Percentiles rank a stretch among this genome's conserved stretches.
Conservation (phyloP, 2,329 filamentous ascomycete genomes). For the Alternaria triticimaculans region DNA sequence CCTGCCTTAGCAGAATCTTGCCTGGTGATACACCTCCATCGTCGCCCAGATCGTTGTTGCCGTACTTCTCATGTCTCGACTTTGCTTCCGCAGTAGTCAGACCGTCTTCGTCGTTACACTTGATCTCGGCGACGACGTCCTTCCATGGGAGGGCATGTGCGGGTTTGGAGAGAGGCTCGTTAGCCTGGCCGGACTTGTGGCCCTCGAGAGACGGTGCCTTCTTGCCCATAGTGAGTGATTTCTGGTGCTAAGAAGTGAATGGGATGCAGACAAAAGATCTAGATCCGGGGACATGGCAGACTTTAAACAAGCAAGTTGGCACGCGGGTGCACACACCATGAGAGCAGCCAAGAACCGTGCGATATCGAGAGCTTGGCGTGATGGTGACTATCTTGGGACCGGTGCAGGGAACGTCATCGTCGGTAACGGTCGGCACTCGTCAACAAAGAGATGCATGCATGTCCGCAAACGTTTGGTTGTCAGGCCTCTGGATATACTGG, state of each 20-base stretch:
- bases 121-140: constrained; percentile 62
- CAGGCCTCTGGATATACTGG: constrained; percentile 5
- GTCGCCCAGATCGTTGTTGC: constrained; percentile 74
- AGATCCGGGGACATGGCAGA: constrained; percentile 34
- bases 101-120: constrained; percentile 71
- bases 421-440: constrained; percentile 27
- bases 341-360: constrained; percentile 38
- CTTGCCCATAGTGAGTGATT: constrained; percentile 45
- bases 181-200: constrained; percentile 55
- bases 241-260: constrained; percentile 32
- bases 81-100: constrained; percentile 66
- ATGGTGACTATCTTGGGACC: constrained; percentile 35
- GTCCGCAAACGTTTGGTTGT: constrained; percentile 11
- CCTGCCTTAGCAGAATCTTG: constrained; percentile 75
- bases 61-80: constrained; percentile 55
- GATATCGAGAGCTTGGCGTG: constrained; percentile 37
- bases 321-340: constrained; percentile 30
- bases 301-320: constrained; percentile 37
- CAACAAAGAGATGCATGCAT: constrained; percentile 23
- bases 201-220: constrained; percentile 45
- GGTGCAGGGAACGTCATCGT: constrained; percentile 33
- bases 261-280: constrained; percentile 35
- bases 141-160: constrained; percentile 67
- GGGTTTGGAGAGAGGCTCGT: constrained; percentile 63
- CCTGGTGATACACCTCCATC: constrained; percentile 73